Conservation (phyloP, 805 yeast species). For the Schizosaccharomyces japonicus region DNA sequence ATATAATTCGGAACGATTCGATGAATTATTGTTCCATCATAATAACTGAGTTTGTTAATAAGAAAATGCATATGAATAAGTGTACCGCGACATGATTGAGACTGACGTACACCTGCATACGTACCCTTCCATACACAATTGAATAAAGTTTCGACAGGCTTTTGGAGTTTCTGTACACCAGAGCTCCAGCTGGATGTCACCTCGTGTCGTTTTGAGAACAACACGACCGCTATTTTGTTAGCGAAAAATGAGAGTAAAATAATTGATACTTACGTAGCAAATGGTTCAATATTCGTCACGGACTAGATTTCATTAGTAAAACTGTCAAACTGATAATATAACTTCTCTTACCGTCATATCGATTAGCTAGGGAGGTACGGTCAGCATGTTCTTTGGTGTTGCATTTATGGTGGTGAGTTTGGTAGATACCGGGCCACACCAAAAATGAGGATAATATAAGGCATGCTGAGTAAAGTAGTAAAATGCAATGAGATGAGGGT, state of each 20-base stretch:
- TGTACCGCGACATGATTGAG: too few relatives aligned
- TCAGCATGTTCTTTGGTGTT: too few relatives aligned
- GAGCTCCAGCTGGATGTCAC: constrained; percentile 29
- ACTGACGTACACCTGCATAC: background rate
- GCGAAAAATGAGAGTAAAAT: background rate
- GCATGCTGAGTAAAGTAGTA: too few relatives aligned
- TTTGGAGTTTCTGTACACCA: constrained; percentile 48
- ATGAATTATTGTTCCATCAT: constrained; percentile 15
- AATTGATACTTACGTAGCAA: constrained; percentile 1
- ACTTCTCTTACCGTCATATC: too few relatives aligned
- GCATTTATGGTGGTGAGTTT: too few relatives aligned
- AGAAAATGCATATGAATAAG: too few relatives aligned
- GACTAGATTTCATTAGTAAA: too few relatives aligned
- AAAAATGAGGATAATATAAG: too few relatives aligned
- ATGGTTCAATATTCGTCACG: background rate
- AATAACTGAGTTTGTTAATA: constrained; percentile 13
- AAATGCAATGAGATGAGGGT: too few relatives aligned
- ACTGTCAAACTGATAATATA: too few relatives aligned
- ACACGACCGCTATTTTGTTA: background rate
- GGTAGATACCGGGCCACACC: too few relatives aligned
- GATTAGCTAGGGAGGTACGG: too few relatives aligned
- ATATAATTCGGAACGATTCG: constrained; percentile 16
- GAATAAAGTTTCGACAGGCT: constrained; percentile 26
- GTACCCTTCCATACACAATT: constrained; percentile 17
- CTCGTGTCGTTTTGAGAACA: constrained; percentile 2